Percentiles rank a stretch among this genome's conserved stretches.
Evolutionary conservation across 2,329 filamentous ascomycete genomes (phyloP).

Genomic region (Metarhizium humberi): DNA sequence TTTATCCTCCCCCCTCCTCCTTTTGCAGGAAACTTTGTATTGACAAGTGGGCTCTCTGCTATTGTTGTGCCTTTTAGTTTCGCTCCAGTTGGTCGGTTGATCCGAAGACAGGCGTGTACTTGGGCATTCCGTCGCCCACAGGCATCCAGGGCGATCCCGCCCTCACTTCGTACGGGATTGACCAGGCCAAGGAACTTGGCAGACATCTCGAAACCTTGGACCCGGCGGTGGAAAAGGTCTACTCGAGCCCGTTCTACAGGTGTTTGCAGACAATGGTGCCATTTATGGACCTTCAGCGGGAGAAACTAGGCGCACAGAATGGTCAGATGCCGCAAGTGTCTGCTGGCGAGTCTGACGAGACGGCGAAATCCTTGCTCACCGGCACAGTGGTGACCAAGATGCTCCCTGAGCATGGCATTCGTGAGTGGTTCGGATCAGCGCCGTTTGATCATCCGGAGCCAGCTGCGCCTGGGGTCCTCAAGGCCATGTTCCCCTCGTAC

Average conservation of each 20-base stretch:
- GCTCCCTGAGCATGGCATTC: slow-evolving; percentile 48
- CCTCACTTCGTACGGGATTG: slow-evolving; percentile 76
- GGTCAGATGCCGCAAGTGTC: neutral
- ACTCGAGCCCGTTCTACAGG: slow-evolving; percentile 79
- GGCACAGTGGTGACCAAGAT: slow-evolving; percentile 25
- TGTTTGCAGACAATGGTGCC: slow-evolving; percentile 79
- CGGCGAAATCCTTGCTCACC: neutral
- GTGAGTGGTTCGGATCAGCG: slow-evolving; percentile 88
- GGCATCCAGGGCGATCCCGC: slow-evolving; percentile 82
- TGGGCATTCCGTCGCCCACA: slow-evolving; percentile 68
- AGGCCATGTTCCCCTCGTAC: slow-evolving; percentile 56
- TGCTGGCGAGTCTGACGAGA: neutral
- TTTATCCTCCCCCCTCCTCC: neutral
- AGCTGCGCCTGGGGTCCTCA: slow-evolving; percentile 53
- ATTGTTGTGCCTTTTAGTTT: slow-evolving; percentile 48
- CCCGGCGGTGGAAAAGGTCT: slow-evolving; percentile 66
- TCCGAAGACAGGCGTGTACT: slow-evolving; percentile 69
- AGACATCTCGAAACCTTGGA: slow-evolving; percentile 50
- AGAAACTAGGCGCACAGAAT: neutral
- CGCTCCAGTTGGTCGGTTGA: slow-evolving; percentile 86
- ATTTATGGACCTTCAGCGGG: slow-evolving; percentile 40
- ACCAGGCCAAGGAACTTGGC: slow-evolving; percentile 72
- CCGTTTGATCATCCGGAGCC: slow-evolving; percentile 79
- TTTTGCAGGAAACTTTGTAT: slow-evolving; percentile 7
- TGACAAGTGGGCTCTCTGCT: slow-evolving; percentile 7